Evolutionary conservation across 106 monocot species (phyloP), one percentile per base, ranked within the genome.

Genomic region (Ottelia alismoides): DNA sequence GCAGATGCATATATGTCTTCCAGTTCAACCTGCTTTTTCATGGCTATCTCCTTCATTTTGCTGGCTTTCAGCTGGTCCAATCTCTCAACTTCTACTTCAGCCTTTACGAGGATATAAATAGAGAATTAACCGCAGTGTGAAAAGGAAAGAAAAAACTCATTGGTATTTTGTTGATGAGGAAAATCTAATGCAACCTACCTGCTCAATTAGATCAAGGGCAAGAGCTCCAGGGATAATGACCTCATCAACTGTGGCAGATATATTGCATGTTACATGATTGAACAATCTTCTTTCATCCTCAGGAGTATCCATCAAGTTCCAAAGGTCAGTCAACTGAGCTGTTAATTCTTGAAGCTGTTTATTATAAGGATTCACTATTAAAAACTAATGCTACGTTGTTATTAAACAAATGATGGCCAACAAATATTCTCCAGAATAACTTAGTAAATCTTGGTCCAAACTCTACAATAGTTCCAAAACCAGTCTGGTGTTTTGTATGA

Each of bases 31-130:
- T 61, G 61, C 27, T 49, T 61, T 49, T 61, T 61, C n/a, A 30
- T 0, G 10, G 61, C 47, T 47, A 61, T 61, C n/a, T n/a, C n/a
- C n/a, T n/a, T n/a, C n/a, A n/a, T n/a, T n/a, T n/a, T n/a, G n/a
- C n/a, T n/a, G n/a, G 68, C 55, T 62, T 81, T 87, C 20, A 87
- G 56, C 49, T 61, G 61, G 49, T 61, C 48, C 0, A 49, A n/a
- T 30, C 61, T 47, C 22, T 49, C 45, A 25, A 61, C 60, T 61
- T 61, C 60, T 17, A 25, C 47, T 27, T 61, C 60, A 28, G 47
- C 60, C 60, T 61, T 61, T 48, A 52, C 6, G 22, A 23, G 62
- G 35, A 44, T 31, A 30, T 25, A 27, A 9, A 32, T 20, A 58
- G 3, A 59, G 27, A 11, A 45, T 25, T n/a, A n/a, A n/a, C n/a